Base-by-base conservation (phyloP, 768 basidiomycete genomes). In the Hydnum rufescens region DNA sequence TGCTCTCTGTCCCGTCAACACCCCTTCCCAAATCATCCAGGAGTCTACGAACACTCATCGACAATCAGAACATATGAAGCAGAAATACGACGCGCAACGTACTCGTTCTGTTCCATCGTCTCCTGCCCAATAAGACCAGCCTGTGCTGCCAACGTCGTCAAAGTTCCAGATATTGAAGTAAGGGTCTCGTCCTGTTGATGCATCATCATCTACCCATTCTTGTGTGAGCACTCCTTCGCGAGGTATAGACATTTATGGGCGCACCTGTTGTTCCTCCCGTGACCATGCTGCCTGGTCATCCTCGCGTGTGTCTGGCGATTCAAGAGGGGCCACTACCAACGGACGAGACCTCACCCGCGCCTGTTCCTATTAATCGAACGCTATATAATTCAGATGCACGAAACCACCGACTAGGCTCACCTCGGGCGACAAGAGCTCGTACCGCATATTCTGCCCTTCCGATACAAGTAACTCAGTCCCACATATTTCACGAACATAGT, bases 61-160 rank as follows among this genome's bases (percentile, higher is more conserved):
- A 47, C 44, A 8, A 28, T 16, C 8, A 47, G 8, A 47, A 13
- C 26, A 28, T 16, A 26, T 47, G 44, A 25, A 13, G 44, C 25
- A 13, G 44, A 8, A 1, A 26, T 8, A 39, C 34, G 34, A 39
- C 34, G 34, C 34, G 34, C 34, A 39, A 59, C 77, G 57, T 56
- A 93, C 93, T 87, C 86, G 58, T 82, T 85, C 60, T 99, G 95
- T 62, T 92, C 88, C 5, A 64, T 69, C 49, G 97, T 85, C 62
- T 99, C 95, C 53, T 77, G 78, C 0, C 93, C 93, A 78, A 99
- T 99, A 30, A 96, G 68, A 6, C 82, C 83, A 0, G 95, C 95
- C 66, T 97, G 95, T 57, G 85, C 80, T 0, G 81, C 80, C 4
- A 99, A 68, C 0, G 82, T 90, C 53, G 63, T 77, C 51, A 99